Percentiles rank a stretch among this genome's conserved stretches.
Evolutionary conservation across 2,329 filamentous ascomycete genomes (phyloP).

Genomic region (Cordyceps pruinosa): DNA sequence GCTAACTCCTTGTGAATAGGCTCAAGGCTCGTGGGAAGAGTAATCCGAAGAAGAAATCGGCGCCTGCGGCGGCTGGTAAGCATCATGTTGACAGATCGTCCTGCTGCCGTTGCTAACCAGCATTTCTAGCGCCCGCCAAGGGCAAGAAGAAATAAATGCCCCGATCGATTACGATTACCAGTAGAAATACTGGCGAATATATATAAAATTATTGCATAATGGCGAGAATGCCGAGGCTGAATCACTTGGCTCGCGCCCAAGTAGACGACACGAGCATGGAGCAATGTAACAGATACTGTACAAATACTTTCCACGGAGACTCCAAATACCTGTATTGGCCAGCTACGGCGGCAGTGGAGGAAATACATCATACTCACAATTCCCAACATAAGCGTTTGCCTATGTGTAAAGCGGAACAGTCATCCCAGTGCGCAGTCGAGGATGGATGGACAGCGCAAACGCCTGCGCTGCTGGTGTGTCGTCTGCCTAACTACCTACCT

Average conservation of each 20-base stretch:
- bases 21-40: conserved; percentile 78
- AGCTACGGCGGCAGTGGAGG: not conserved
- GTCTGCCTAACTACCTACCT: too few relatives aligned
- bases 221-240: not conserved
- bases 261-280: not conserved
- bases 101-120: not conserved
- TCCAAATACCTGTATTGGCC: not conserved
- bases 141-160: conserved; percentile 18
- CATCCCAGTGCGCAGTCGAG: too few relatives aligned
- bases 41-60: conserved; percentile 81
- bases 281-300: conserved; percentile 10
- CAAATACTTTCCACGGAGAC: conserved; percentile 1
- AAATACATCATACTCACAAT: not conserved
- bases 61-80: conserved; percentile 26
- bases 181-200: not conserved
- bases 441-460: not conserved
- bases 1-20: conserved; percentile 37
- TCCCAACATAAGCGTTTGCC: not conserved
- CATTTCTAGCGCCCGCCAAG: conserved; percentile 19
- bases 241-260: not conserved
- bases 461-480: not conserved
- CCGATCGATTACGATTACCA: not conserved
- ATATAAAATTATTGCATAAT: not conserved
- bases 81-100: not conserved
- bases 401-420: not conserved